A percentile compares a stretch with the other conserved stretches of the same genome.
Conservation (phyloP, 441 rosid species). For the Daphne laureola region DNA sequence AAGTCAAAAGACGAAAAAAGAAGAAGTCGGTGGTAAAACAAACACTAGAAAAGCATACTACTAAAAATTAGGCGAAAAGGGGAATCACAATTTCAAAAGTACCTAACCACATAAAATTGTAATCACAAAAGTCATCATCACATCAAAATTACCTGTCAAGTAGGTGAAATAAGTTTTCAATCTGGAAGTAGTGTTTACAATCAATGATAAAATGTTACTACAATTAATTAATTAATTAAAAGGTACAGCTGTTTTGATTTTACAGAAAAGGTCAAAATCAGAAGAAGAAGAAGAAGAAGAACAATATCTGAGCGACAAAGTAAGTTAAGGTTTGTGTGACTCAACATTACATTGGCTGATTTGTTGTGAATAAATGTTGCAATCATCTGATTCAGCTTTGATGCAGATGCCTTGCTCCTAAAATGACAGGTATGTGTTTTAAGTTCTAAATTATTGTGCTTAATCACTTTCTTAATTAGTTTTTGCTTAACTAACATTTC, state of each 20-base stretch:
- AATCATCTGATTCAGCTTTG: conserved; percentile 30
- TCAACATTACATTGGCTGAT: conserved; percentile 23
- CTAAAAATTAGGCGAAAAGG: too few species aligned
- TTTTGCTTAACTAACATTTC: not conserved
- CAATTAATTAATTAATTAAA: not conserved
- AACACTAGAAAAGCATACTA: too few species aligned
- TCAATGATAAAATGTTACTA: too few species aligned
- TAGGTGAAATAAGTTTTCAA: too few species aligned
- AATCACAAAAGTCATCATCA: too few species aligned
- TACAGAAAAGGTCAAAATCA: conserved; percentile 15
- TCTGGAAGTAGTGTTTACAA: too few species aligned
- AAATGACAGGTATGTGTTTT: not conserved
- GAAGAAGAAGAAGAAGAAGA: conserved; percentile 10
- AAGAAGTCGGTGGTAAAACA: too few species aligned
- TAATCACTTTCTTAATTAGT: not conserved
- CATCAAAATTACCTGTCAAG: too few species aligned
- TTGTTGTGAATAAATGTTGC: conserved; percentile 10
- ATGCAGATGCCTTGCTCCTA: conserved; percentile 11
- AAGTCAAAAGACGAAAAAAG: too few species aligned
- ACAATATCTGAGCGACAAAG: conserved; percentile 9
- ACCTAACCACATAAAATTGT: too few species aligned
- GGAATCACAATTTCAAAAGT: too few species aligned
- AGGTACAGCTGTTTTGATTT: not conserved
- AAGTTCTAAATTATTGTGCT: not conserved
- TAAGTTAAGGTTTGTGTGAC: conserved; percentile 23